Base-by-base conservation (phyloP, 768 basidiomycete species). In the Mycena alexandri region DNA sequence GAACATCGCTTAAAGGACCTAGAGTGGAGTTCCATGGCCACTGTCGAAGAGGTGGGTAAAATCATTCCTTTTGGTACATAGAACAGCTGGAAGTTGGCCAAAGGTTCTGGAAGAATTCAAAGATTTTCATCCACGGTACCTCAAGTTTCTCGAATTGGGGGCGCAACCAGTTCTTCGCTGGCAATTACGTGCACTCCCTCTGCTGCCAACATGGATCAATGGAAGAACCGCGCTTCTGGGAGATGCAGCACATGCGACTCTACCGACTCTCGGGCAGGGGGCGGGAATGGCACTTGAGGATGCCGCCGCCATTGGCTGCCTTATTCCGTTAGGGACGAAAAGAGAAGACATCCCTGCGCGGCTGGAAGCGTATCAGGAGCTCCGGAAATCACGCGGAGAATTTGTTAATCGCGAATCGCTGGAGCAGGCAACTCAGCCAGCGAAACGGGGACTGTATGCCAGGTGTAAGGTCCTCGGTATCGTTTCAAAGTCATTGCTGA, bases 241-340 rank as follows among this genome's bases (percentile, higher is more conserved):
- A 6, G 56, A 58, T 34, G 41, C 56, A 12, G 56, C 42, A 2
- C 56, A 58, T 47, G 56, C 33, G 21, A 58, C 43, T 2, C 22
- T 58, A 10, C 43, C 56, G 24, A 29, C 41, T 5, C 42, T 58
- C 10, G 56, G 56, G 2, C 56, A 58, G 33, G 56, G 56, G 9
- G 56, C 43, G 8, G 56, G 24, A 38, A 58, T 58, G 56, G 56
- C 56, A 16, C 7, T 58, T n/a, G 56, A 58, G 19, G 56, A 58
- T 36, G 56, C 56, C 12, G 56, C 3, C 6, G 22, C 41, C 3
- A 17, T 58, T 10, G 42, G 56, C 9, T 42, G 24, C n/a, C 29
- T 58, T 5, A 10, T 44, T 25, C 56, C 56, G 5, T 22, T 17
- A 2, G 56, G 43, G 8, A 47, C 29, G 9, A 58, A n/a, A 24